phyloP scores from a whole-genome alignment of 169 alveolate genomes.

The Eimeria brunetti region DNA sequence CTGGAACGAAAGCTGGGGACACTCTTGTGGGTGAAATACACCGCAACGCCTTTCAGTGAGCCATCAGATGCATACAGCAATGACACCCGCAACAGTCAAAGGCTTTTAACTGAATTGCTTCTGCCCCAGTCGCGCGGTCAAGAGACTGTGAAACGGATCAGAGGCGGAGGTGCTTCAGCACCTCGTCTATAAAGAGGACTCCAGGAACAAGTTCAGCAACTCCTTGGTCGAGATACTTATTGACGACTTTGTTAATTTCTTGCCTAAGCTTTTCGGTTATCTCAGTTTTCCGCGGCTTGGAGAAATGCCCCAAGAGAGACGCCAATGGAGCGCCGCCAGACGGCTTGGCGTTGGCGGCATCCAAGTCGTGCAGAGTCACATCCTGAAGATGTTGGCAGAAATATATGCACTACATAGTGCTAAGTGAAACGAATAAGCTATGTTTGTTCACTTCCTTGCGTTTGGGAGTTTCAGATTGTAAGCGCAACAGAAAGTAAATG shows the following conservation, averaged over 20 bases:
- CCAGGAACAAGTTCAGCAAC: conserved; percentile 99
- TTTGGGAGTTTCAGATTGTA: not conserved
- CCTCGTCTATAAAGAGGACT: conserved; percentile 99
- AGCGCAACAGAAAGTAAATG: not conserved
- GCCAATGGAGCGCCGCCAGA: conserved; percentile 98
- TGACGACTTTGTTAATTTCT: conserved; percentile 99
- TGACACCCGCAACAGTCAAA: not conserved
- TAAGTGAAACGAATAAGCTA: not conserved
- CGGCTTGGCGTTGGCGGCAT: conserved; percentile 98
- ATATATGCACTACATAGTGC: not conserved
- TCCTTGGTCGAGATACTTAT: conserved; percentile 96
- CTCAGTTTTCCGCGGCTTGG: conserved; percentile 99
- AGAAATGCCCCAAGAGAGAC: conserved; percentile 97
- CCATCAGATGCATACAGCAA: not conserved
- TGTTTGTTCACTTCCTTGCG: too few relatives aligned
- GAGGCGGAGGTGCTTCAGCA: conserved; percentile 46
- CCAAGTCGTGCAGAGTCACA: conserved; percentile 99
- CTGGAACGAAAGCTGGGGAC: not conserved
- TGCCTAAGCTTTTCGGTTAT: conserved; percentile 99
- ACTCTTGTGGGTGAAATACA: not conserved
- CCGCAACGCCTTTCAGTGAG: not conserved
- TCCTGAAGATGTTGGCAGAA: conserved; percentile 89
- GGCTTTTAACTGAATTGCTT: not conserved
- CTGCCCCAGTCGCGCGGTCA: not conserved
- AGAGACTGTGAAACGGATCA: not conserved